Conservation (phyloP, 495 filamentous ascomycete species). For the Penicillium soppii region DNA sequence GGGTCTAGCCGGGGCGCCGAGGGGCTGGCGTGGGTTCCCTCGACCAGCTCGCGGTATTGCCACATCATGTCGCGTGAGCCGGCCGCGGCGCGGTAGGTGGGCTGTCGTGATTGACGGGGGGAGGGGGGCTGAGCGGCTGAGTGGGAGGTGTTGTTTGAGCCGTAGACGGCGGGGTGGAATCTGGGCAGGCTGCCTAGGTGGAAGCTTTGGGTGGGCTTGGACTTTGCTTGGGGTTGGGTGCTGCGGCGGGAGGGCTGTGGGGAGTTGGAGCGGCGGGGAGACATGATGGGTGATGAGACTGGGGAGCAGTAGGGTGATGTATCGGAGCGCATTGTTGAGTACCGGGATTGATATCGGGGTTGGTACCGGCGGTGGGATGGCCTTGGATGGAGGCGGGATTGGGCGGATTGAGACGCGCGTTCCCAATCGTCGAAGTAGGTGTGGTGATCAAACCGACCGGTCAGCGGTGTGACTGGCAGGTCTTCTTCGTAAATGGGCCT, state of each 20-base stretch:
- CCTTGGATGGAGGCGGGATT: constrained; percentile 13
- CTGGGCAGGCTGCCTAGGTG: constrained; percentile 45
- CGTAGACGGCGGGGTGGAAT: constrained; percentile 52
- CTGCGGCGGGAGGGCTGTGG: constrained; percentile 33
- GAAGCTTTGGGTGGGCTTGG: constrained; percentile 38
- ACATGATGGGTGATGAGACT: constrained; percentile 37
- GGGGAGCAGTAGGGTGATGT: constrained; percentile 38
- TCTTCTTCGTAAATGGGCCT: constrained; percentile 35
- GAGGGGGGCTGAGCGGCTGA: constrained; percentile 26
- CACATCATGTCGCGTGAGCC: constrained; percentile 37
- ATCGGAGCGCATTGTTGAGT: constrained; percentile 39
- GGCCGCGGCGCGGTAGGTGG: constrained; percentile 33
- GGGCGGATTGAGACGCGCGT: constrained; percentile 25
- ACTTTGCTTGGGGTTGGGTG: constrained; percentile 29
- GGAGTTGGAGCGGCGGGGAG: constrained; percentile 34
- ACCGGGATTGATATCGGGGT: constrained; percentile 20
- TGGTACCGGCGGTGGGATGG: constrained; percentile 14
- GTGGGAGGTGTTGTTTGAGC: constrained; percentile 24
- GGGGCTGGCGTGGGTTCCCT: constrained; percentile 43
- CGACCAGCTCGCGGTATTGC: constrained; percentile 41
- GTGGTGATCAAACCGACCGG: constrained; percentile 41
- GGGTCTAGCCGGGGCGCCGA: constrained; percentile 65
- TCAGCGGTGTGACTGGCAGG: constrained; percentile 44
- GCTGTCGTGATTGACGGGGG: constrained; percentile 32
- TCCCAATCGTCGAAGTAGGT: constrained; percentile 40